Base-by-base conservation (phyloP, 2,329 filamentous ascomycete genomes). In the Zarea fungicola region DNA sequence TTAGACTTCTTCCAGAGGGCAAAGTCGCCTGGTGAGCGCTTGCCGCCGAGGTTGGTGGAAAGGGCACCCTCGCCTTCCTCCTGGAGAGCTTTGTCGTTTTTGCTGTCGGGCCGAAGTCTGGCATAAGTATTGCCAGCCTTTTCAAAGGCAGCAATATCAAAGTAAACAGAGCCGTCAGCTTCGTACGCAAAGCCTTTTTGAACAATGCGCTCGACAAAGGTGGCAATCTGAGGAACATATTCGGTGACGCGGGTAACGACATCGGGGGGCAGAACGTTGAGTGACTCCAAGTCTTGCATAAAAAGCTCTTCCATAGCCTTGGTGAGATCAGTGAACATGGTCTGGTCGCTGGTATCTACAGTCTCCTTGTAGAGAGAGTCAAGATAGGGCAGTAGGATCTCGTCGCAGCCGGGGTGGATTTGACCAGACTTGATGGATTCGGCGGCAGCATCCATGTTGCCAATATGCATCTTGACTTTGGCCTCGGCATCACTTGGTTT, bases 1-100 rank as follows among this genome's bases (percentile, higher is more conserved):
- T 95, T 96, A 1, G 86, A 91, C 47, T 85, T 83, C 66, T 97
- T 97, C 91, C 90, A 96, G 2, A 97, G 73, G 1, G 90, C 91
- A 68, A 97, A 97, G 61, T 97, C 91, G 6, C 86, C 84, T 2
- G 84, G 74, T 21, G 81, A 84, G 47, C 84, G 82, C 73, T 97
- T 97, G 57, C 72, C 77, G 9, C 73, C 74, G 0, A 77, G 60
- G 51, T 73, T 74, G 60, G 80, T 82, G 1, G 79, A 80, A 37
- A 96, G 66, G 0, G 90, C 87, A 1, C 92, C 92, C 63, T 97
- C 93, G 9, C 92, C 92, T 58, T 97, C 92, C 7, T 89, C 89
- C 57, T 87, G 83, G 21, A 96, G 72, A 4, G 84, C 83, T 63
- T 89, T 85, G 68, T 97, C 86, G 52, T 88, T 89, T 48, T 85